Conservation (phyloP, 2,329 filamentous ascomycete genomes). For the Aspergillus latus region DNA sequence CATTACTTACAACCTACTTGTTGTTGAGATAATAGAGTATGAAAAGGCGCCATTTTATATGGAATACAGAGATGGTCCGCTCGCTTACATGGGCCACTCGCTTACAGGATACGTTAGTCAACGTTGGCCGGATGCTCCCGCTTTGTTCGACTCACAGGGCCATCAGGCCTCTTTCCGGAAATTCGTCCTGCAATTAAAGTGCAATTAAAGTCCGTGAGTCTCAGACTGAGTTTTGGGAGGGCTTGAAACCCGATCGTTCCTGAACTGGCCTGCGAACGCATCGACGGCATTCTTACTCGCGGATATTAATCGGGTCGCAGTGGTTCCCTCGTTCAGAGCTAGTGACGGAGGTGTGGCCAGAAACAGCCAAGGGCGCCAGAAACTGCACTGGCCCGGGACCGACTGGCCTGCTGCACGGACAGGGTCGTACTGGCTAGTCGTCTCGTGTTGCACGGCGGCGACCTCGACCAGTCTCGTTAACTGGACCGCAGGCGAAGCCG, state of each 20-base stretch:
- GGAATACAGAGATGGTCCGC: no score
- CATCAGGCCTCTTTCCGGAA: neutral
- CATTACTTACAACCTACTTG: no score
- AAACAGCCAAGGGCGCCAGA: constrained; percentile 5
- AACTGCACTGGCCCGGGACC: no score
- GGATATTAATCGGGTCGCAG: neutral
- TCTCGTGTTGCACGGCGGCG: neutral
- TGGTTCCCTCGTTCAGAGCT: constrained; percentile 7
- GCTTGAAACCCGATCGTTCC: neutral
- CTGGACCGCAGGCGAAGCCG: neutral
- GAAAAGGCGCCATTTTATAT: no score
- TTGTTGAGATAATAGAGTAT: no score
- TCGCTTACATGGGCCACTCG: no score
- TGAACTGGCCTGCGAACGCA: neutral
- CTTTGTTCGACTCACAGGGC: neutral
- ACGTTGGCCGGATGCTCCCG: neutral
- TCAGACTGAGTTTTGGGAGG: neutral
- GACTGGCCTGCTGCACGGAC: neutral
- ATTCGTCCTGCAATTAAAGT: no score
- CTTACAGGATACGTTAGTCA: no score
- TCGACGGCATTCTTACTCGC: constrained; percentile 1
- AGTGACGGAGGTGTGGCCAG: constrained; percentile 13
- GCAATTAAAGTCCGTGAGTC: no score
- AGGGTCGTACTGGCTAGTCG: constrained; percentile 3
- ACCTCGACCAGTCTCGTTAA: neutral